These are phyloP conservation scores for Botrytis tulipae DNA, from an alignment of 2,329 filamentous ascomycete species.

Conservation along the genomic window DNA sequence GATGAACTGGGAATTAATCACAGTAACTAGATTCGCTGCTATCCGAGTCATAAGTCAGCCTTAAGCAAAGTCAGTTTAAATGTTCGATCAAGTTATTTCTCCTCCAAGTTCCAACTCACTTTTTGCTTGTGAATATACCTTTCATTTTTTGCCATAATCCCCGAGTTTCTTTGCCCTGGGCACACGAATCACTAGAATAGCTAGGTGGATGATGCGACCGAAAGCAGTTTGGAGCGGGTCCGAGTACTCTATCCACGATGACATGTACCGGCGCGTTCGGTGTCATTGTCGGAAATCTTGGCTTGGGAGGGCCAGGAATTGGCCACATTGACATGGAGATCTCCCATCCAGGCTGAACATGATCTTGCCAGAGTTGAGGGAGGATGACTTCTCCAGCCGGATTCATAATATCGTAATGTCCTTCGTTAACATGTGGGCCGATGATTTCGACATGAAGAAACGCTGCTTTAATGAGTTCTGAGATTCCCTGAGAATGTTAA, in stretches of 20 bases:
- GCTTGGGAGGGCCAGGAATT: constrained; percentile 59
- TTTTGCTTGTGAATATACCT: not conserved
- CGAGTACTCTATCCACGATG: constrained; percentile 2
- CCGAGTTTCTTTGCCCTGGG: not conserved
- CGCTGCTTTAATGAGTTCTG: constrained; percentile 80
- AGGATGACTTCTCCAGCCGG: constrained; percentile 81
- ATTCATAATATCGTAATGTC: constrained; percentile 77
- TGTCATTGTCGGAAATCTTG: constrained; percentile 61
- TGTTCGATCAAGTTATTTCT: not conserved
- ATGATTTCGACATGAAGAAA: constrained; percentile 77
- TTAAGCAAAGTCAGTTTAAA: not conserved
- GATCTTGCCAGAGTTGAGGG: constrained; percentile 76
- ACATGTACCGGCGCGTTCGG: constrained; percentile 7
- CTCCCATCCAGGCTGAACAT: constrained; percentile 73
- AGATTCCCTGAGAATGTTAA: constrained; percentile 67
- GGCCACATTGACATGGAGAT: constrained; percentile 69
- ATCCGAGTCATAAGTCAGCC: not conserved
- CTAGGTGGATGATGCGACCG: not conserved
- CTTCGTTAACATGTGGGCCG: constrained; percentile 71
- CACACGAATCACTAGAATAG: not conserved
- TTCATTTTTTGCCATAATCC: constrained; percentile 10
- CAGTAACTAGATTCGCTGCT: not conserved
- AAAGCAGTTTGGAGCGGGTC: not conserved
- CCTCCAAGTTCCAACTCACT: not conserved
- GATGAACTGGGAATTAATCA: not conserved